Evolutionary conservation across 306 rosid genomes (phyloP), one percentile per base, ranked within the genome.

Genomic region (Citrullus mucosospermus): DNA sequence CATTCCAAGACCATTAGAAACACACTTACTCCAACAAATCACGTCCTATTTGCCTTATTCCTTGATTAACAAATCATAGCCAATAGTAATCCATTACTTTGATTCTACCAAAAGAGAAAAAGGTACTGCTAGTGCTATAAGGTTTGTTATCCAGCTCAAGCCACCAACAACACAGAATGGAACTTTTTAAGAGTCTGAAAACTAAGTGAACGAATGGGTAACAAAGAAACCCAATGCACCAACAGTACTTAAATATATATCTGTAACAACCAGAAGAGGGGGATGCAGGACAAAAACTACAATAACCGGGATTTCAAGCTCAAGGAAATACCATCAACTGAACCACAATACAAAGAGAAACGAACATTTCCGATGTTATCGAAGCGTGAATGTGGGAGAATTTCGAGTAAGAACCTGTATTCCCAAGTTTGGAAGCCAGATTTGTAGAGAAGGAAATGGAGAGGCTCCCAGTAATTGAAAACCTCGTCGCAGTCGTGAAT

Each of bases 401-500:
- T 28, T 30, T 16, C 1, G 65, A 76, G 57, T 1, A 1, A 51
- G 57, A 46, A 80, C 97, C 98, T 91, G 82, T 96, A 96, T 84
- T 95, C 99, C 99, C 99, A 95, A 20, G 99, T 95, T 20, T 95
- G 99, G 79, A 95, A 95, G 38, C 97, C 97, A 86, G 93, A 87
- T 91, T 90, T 92, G 87, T 88, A 91, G 79, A 95, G 96, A 81
- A 95, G 97, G 80, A n/a, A 95, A 86, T 95, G 99, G 62, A 95
- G 93, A 61, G 99, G 99, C 58, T 92, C 99, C 99, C 98, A 96
- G 81, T 96, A 92, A 85, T 92, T 96, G 89, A 91, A 96, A 82
- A 96, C 98, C 79, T 96, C 99, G 62, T 96, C 99, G 79, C 99
- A 96, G 79, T 92, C 99, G 72, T 96, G 99, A 13, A 96, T 85